Base-by-base conservation (phyloP, 2,329 filamentous ascomycete genomes). In the Cephalotrichum gorgonifer region DNA sequence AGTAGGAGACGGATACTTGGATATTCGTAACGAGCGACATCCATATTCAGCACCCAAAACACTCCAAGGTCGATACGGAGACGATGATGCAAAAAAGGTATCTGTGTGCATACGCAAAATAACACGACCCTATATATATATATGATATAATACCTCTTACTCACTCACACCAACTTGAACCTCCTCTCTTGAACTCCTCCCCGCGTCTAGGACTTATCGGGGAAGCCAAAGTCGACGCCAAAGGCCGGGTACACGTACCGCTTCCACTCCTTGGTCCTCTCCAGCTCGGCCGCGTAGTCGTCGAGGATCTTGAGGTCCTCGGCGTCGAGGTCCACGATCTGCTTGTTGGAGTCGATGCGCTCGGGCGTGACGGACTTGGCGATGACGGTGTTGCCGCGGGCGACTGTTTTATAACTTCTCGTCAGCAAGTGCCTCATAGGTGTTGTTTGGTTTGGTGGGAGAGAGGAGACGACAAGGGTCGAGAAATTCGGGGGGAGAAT, bases 231-330 rank as follows among this genome's bases (percentile, higher is more conserved):
- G 58, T 83, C 72, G 44, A 84, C 65, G 3, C 79, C 80, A 58
- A 86, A 86, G 1, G 81, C 76, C 55, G 83, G 83, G 62, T 82
- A 85, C 30, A 86, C 79, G 53, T 78, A 86, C 56, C 79, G 71
- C 65, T 76, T 67, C 51, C 78, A 60, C 65, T 78, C 74, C 43
- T 72, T 70, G 52, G 71, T 71, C 55, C 66, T 67, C 25, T 64
- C 60, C 42, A 82, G 62, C 30, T 70, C 66, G 23, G 69, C 65
- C 1, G 76, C 76, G 62, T 80, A 81, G 46, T 73, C 74, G 55
- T 64, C 67, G 56, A 81, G 75, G 41, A 86, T 74, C 57, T 80
- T 74, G 48, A 65, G 49, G 54, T 89, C 85, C n/a, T 74, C 73
- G 6, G 66, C 70, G 56, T 83, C 79, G 43, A 89, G 76, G 52